phyloP scores from a whole-genome alignment of 2,329 filamentous ascomycete species.

The Verticillium albo-atrum region DNA sequence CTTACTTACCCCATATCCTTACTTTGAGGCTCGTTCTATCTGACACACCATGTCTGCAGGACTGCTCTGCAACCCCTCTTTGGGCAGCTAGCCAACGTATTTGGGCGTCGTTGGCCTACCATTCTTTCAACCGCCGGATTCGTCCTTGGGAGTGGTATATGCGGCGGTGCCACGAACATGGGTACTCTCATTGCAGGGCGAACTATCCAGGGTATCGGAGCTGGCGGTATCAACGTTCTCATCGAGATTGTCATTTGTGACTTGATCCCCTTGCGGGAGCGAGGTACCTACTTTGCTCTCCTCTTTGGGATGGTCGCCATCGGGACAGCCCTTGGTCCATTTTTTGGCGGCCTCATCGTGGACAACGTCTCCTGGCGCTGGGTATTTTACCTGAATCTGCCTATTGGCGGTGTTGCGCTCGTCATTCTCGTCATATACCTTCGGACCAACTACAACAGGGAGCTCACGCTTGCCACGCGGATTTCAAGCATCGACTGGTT shows the following conservation, averaged over 20 bases:
- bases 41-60: conserved; percentile 5
- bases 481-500: conserved; percentile 30
- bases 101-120: conserved; percentile 16
- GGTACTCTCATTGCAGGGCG: conserved; percentile 38
- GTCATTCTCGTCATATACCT: conserved; percentile 17
- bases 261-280: conserved; percentile 40
- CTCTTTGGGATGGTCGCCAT: conserved; percentile 24
- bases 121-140: conserved; percentile 15
- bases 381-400: conserved; percentile 39
- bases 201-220: conserved; percentile 35
- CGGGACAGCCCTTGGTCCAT: conserved; percentile 26
- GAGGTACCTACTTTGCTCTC: conserved; percentile 33
- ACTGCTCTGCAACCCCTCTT: conserved; percentile 16
- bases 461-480: conserved; percentile 5
- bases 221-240: conserved; percentile 14
- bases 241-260: conserved; percentile 30
- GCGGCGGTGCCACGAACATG: conserved; percentile 13
- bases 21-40: too few species aligned
- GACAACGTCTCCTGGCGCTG: conserved; percentile 32
- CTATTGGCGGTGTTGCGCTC: conserved; percentile 17
- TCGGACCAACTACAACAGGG: conserved; percentile 14
- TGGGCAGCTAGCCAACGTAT: conserved; percentile 19
- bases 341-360: conserved; percentile 23
- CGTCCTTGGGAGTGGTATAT: conserved; percentile 16
- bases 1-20: too few species aligned